A percentile compares a stretch with the other conserved stretches of the same genome.
Evolutionary conservation across 2,329 filamentous ascomycete genomes (phyloP).

Genomic region (Hymenoscyphus salicellus): DNA sequence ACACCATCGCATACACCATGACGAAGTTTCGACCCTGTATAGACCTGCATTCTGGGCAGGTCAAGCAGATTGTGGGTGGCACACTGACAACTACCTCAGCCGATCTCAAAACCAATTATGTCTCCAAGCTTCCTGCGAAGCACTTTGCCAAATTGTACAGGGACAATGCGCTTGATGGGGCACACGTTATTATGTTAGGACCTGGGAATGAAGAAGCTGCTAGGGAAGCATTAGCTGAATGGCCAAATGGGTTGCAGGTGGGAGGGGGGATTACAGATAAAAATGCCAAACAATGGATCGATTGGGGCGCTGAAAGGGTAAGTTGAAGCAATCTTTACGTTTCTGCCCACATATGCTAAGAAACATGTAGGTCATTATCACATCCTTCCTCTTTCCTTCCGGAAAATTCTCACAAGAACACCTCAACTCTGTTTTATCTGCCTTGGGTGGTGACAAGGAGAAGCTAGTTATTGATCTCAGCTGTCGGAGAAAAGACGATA

Average conservation of each 20-base stretch:
- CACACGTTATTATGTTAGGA: constrained; percentile 95
- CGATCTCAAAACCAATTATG: constrained; percentile 84
- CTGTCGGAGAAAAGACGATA: constrained; percentile 70
- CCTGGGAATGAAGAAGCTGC: constrained; percentile 81
- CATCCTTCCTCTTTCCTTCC: constrained; percentile 86
- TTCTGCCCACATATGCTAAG: constrained; percentile 15
- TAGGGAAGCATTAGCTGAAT: constrained; percentile 69
- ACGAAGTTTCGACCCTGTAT: constrained; percentile 95
- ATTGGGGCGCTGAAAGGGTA: constrained; percentile 85
- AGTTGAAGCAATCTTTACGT: constrained; percentile 14
- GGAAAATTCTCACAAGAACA: constrained; percentile 76
- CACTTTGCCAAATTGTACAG: constrained; percentile 82
- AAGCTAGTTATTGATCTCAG: constrained; percentile 94
- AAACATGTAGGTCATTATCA: constrained; percentile 80
- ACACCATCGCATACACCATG: constrained; percentile 51
- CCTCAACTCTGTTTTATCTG: constrained; percentile 69
- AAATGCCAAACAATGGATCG: constrained; percentile 85
- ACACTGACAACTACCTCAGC: constrained; percentile 69
- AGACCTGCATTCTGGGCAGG: constrained; percentile 92
- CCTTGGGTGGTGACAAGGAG: constrained; percentile 68
- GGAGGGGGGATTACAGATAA: constrained; percentile 88
- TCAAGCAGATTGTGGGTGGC: constrained; percentile 97
- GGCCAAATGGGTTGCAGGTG: constrained; percentile 80
- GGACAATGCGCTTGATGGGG: constrained; percentile 69
- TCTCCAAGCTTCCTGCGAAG: constrained; percentile 76